Base-by-base conservation (phyloP, 192 early-diverging fungal genomes). In the Coemansia umbellata region DNA sequence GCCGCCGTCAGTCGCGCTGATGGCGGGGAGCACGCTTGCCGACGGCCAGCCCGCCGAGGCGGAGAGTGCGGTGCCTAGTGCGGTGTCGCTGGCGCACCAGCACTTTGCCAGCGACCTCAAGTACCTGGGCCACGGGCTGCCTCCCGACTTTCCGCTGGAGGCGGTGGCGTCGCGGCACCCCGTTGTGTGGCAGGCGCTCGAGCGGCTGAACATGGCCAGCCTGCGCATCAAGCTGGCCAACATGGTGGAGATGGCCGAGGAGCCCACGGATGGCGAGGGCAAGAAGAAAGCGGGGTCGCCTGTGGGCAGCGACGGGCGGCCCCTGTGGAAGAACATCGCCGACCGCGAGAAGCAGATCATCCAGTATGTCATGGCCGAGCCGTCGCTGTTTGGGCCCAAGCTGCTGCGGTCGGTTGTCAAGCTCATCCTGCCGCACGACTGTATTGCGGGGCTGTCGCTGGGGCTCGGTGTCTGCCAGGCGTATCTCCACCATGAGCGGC, bases 381-480 rank as follows among this genome's bases (percentile, higher is more conserved):
- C 78, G 11, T 36, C 50, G 42, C 60, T 70, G 23, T 71, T 74
- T 22, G 66, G 62, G n/a, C 41, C 67, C 10, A 35, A 36, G 19
- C 57, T 79, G 39, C 48, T 75, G 61, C 58, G 64, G 1, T 44
- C 56, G 4, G 49, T 66, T 2, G 66, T 79, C 3, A 79, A 79
- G 56, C 45, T 75, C 36, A 51, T 79, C 1, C 58, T 79, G 43
- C 78, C 78, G 4, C 67, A 79, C 57, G 78, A 79, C 58, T 79
- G 78, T 55, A 61, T 75, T 22, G 63, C 60, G 0, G 78, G 71
- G 2, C 50, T 79, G 54, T 44, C 44, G 14, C 53, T 79, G 49
- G 78, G 78, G 2, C 52, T 75, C 31, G 68, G 60, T 31, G 53
- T 75, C 15, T 74, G 67, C 50, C 56, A 58, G 35, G 61, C 67